Evolutionary conservation across 2,329 filamentous ascomycete genomes (phyloP).

Genomic region (Colletotrichum phormii): DNA sequence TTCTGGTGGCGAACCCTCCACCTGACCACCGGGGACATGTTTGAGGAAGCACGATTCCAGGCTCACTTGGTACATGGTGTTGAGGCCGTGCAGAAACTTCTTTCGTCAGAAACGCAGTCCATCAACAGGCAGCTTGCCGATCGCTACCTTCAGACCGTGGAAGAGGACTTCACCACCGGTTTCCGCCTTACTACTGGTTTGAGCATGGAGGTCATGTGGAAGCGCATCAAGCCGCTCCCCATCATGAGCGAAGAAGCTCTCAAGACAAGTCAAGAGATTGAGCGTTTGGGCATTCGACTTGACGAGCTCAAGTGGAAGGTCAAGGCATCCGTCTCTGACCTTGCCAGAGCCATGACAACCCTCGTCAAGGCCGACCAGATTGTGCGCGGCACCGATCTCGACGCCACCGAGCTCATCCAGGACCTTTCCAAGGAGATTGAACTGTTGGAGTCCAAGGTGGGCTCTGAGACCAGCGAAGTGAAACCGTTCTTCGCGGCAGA

Average conservation of each 20-base stretch:
- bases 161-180: slow-evolving; percentile 72
- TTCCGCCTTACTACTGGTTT: slow-evolving; percentile 81
- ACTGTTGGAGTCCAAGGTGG: slow-evolving; percentile 60
- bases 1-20: slow-evolving; percentile 67
- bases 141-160: slow-evolving; percentile 55
- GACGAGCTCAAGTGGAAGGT: slow-evolving; percentile 71
- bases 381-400: slow-evolving; percentile 58
- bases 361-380: slow-evolving; percentile 67
- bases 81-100: slow-evolving; percentile 52
- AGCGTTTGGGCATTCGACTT: slow-evolving; percentile 68
- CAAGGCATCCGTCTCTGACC: slow-evolving; percentile 60
- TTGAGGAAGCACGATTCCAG: slow-evolving; percentile 74
- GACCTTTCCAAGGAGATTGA: slow-evolving; percentile 64
- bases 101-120: slow-evolving; percentile 41
- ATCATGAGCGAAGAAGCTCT: slow-evolving; percentile 60
- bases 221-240: slow-evolving; percentile 72
- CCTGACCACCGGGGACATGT: slow-evolving; percentile 57
- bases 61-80: slow-evolving; percentile 68
- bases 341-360: slow-evolving; percentile 65
- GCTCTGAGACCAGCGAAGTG: slow-evolving; percentile 52
- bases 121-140: slow-evolving; percentile 52
- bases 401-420: slow-evolving; percentile 60
- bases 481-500: slow-evolving; percentile 64
- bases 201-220: slow-evolving; percentile 86
- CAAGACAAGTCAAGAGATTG: slow-evolving; percentile 61